Conservation (phyloP, 1,284 basidiomycete species). For the Taiwanofungus camphoratus region DNA sequence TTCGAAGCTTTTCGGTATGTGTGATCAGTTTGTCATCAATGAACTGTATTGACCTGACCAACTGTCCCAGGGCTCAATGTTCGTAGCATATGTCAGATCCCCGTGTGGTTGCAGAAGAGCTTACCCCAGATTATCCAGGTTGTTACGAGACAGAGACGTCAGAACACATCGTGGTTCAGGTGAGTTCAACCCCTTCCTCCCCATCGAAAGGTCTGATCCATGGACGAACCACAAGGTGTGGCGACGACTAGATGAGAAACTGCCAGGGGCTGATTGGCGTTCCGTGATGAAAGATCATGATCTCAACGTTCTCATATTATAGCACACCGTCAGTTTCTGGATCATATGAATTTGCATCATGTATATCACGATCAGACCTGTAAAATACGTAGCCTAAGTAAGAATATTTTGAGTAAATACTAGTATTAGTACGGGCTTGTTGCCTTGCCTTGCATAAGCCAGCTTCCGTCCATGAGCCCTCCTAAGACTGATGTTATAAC, state of each 20-base stretch:
- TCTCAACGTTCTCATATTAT: slow-evolving; percentile 29
- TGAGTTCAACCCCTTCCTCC: slow-evolving; percentile 27
- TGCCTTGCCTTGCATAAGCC: no score
- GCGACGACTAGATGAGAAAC: slow-evolving; percentile 33
- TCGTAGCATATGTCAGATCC: slow-evolving; percentile 1
- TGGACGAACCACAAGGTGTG: slow-evolving; percentile 28
- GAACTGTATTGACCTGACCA: slow-evolving; percentile 7
- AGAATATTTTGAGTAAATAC: no score
- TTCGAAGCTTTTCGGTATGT: slow-evolving; percentile 41
- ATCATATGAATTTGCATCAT: no score
- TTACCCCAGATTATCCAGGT: slow-evolving; percentile 14
- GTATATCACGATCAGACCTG: no score
- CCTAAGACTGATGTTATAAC: no score
- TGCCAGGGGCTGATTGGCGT: slow-evolving; percentile 32
- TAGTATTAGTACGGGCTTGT: no score
- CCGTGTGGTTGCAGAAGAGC: neutral
- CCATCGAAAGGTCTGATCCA: slow-evolving; percentile 24
- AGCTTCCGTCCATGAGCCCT: no score
- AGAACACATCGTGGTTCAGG: slow-evolving; percentile 38
- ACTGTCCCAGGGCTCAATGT: slow-evolving; percentile 22
- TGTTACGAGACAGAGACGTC: slow-evolving; percentile 49
- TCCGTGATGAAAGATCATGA: slow-evolving; percentile 37
- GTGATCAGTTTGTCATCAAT: slow-evolving; percentile 6
- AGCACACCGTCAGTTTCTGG: slow-evolving; percentile 5
- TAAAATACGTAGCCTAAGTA: no score